Conservation (phyloP, 2,329 filamentous ascomycete genomes). For the Neospermospora avenae region DNA sequence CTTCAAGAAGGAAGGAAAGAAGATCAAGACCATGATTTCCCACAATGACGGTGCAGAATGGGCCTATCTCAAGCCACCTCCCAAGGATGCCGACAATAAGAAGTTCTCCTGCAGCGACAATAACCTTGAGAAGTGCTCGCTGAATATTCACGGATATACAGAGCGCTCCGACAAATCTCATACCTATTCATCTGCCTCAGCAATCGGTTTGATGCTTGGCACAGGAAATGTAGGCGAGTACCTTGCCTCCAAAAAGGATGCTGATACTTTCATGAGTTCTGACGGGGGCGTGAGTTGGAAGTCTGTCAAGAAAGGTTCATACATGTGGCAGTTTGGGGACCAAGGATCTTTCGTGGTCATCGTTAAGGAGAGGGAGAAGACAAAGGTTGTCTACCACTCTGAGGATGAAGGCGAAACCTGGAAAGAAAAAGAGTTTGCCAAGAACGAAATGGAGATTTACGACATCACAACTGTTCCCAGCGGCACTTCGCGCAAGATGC, state of each 20-base stretch:
- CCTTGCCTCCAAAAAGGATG: conserved; percentile 44
- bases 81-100: conserved; percentile 67
- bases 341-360: conserved; percentile 91
- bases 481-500: conserved; percentile 85
- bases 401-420: conserved; percentile 79
- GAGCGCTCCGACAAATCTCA: conserved; percentile 78
- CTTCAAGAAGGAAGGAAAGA: conserved; percentile 64
- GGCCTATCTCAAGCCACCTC: conserved; percentile 71
- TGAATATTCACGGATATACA: conserved; percentile 95
- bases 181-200: conserved; percentile 84
- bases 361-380: conserved; percentile 66
- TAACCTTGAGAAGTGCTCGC: conserved; percentile 65
- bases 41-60: conserved; percentile 95
- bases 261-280: conserved; percentile 84
- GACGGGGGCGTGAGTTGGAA: conserved; percentile 92
- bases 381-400: conserved; percentile 71
- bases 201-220: conserved; percentile 86
- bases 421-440: conserved; percentile 70
- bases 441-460: conserved; percentile 66
- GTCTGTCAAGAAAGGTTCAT: conserved; percentile 79
- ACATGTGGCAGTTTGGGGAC: conserved; percentile 94
- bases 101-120: conserved; percentile 63
- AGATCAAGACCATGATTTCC: conserved; percentile 84
- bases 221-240: conserved; percentile 81
- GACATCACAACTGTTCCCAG: conserved; percentile 87